Evolutionary conservation across 805 yeast species (phyloP).

Genomic region (Ogataea trehalophila): DNA sequence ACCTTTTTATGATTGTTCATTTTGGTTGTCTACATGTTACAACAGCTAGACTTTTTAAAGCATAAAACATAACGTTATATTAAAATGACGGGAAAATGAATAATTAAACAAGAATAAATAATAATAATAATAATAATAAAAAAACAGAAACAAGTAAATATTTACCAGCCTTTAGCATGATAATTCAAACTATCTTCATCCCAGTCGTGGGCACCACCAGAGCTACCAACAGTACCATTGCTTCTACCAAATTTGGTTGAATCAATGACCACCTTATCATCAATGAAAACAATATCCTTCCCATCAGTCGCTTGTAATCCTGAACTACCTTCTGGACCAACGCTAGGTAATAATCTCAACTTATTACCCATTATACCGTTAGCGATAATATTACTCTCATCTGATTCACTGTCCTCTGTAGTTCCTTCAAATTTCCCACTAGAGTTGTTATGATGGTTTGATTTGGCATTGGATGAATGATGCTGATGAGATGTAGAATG

Average conservation of each 20-base stretch:
- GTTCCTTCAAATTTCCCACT: background rate
- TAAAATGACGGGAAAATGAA: background rate
- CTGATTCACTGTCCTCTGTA: constrained; percentile 3
- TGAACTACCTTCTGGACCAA: no score
- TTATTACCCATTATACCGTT: constrained; percentile 28
- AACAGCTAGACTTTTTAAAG: no score
- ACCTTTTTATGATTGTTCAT: no score
- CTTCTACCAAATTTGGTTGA: background rate
- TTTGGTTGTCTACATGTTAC: no score
- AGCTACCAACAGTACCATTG: background rate
- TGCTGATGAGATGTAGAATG: background rate
- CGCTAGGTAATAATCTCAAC: constrained; percentile 14
- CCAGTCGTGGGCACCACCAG: constrained; percentile 16
- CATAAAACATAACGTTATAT: background rate
- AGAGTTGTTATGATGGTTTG: background rate
- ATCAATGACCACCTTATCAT: constrained; percentile 7
- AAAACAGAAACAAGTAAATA: background rate
- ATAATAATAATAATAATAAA: background rate
- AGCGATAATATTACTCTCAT: constrained; percentile 17
- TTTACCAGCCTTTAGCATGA: constrained; percentile 39
- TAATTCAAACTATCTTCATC: constrained; percentile 33
- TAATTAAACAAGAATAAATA: background rate
- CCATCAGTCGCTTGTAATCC: background rate
- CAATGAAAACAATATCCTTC: constrained; percentile 5
- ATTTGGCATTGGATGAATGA: background rate